Conservation (phyloP, 2,329 filamentous ascomycete genomes). For the Chaetomiaceae sp. region DNA sequence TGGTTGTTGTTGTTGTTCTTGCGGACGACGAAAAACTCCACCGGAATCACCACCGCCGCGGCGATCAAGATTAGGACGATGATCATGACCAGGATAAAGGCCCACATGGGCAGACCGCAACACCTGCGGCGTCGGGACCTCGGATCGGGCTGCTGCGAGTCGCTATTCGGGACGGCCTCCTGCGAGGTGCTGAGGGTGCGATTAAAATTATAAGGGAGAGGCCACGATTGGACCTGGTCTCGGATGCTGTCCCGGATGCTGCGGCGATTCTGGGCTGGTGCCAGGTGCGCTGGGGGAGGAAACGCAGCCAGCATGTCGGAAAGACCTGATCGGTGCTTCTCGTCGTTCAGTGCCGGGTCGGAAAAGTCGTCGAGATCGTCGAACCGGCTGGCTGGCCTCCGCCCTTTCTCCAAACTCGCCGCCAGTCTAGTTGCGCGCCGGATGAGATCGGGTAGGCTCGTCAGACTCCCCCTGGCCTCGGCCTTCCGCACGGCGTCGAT, state of each 20-base stretch:
- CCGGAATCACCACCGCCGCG: conserved; percentile 76
- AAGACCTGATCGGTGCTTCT: conserved; percentile 49
- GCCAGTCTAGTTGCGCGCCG: conserved; percentile 80
- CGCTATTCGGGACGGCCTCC: conserved; percentile 14
- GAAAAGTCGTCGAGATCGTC: conserved; percentile 51
- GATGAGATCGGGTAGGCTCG: conserved; percentile 88
- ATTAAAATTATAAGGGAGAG: conserved; percentile 36
- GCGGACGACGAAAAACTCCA: conserved; percentile 59
- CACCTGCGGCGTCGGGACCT: conserved; percentile 58
- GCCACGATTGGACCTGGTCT: conserved; percentile 50
- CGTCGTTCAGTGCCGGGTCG: conserved; percentile 31
- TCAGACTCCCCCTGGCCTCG: conserved; percentile 82
- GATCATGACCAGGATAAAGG: conserved; percentile 62
- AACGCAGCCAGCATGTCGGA: conserved; percentile 65
- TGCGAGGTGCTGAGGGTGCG: conserved; percentile 25
- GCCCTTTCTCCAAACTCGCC: conserved; percentile 81
- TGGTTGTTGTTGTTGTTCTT: conserved; percentile 35
- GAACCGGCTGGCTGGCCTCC: conserved; percentile 55
- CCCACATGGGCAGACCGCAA: conserved; percentile 80
- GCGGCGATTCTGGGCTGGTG: conserved; percentile 32
- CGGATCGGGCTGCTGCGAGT: conserved; percentile 14
- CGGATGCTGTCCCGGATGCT: conserved; percentile 43
- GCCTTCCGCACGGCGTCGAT: conserved; percentile 77
- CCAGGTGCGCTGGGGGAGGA: conserved; percentile 54
- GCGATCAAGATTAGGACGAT: conserved; percentile 68